Conservation (phyloP, 805 yeast species). For the Lachancea meyersii region DNA sequence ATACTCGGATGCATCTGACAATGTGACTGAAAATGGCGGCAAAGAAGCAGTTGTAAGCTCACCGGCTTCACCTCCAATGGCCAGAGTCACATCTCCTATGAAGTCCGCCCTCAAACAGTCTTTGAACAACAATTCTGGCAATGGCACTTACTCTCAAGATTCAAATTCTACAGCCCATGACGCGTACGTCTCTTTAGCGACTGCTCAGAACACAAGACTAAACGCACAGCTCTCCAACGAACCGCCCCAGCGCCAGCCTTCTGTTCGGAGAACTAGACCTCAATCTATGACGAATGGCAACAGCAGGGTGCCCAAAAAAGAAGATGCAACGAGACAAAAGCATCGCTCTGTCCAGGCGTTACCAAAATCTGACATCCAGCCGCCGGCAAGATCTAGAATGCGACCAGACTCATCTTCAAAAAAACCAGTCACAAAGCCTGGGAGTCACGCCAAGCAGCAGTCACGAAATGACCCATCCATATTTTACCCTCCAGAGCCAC, state of each 20-base stretch:
- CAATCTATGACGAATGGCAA: constrained; percentile 17
- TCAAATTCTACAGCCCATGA: constrained; percentile 44
- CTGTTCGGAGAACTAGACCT: constrained; percentile 18
- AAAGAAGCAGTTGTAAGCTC: not conserved
- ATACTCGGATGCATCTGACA: not conserved
- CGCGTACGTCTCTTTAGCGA: constrained; percentile 62
- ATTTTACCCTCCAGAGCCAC: constrained; percentile 35
- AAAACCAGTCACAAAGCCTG: constrained; percentile 36
- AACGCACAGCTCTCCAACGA: constrained; percentile 55
- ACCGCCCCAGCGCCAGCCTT: constrained; percentile 10
- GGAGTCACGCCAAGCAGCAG: constrained; percentile 7
- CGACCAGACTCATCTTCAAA: constrained; percentile 4
- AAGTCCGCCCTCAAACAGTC: constrained; percentile 39
- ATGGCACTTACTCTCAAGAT: constrained; percentile 16
- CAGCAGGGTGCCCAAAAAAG: not conserved
- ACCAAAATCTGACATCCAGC: not conserved
- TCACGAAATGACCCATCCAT: constrained; percentile 11
- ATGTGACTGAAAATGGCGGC: not conserved
- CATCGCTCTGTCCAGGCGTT: constrained; percentile 4
- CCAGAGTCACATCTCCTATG: constrained; percentile 35
- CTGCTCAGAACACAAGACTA: constrained; percentile 72
- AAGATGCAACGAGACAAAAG: constrained; percentile 8
- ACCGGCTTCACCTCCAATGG: not conserved
- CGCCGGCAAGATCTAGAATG: constrained; percentile 8
- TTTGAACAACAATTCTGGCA: constrained; percentile 12